Percentiles rank a stretch among this genome's conserved stretches.
Conservation (phyloP, 2,329 filamentous ascomycete species). For the Sporothrix pseudoabietina region DNA sequence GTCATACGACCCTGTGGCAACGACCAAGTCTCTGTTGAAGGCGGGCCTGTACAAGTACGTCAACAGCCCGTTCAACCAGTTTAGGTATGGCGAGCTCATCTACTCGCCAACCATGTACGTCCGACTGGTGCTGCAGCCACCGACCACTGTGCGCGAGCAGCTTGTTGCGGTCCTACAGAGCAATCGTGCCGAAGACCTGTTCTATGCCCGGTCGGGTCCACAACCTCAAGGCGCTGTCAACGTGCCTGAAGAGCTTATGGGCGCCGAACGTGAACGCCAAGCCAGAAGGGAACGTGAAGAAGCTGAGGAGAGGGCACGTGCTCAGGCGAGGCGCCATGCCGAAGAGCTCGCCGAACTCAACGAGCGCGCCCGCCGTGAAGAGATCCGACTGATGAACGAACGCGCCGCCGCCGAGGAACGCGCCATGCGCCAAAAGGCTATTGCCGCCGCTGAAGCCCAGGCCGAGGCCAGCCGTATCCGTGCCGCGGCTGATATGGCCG, state of each 20-base stretch:
- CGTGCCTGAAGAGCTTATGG: conserved; percentile 53
- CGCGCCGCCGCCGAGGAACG: conserved; percentile 53
- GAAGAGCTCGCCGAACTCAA: conserved; percentile 54
- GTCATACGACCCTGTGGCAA: conserved; percentile 55
- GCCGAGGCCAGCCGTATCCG: conserved; percentile 9
- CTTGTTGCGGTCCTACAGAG: conserved; percentile 54
- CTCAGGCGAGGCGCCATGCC: conserved; percentile 50
- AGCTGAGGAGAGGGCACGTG: conserved; percentile 54
- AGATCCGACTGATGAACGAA: conserved; percentile 49
- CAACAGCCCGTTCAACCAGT: conserved; percentile 62
- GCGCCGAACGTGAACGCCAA: conserved; percentile 54
- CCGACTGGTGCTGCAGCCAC: conserved; percentile 46
- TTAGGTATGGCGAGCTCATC: conserved; percentile 54
- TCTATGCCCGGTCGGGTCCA: conserved; percentile 55
- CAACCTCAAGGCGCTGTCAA: conserved; percentile 58
- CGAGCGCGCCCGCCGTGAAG: conserved; percentile 51
- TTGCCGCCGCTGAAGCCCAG: conserved; percentile 49
- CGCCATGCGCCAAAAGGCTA: conserved; percentile 42
- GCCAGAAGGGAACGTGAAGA: conserved; percentile 50
- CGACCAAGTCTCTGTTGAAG: conserved; percentile 61
- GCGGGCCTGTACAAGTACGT: conserved; percentile 66
- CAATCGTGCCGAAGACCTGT: conserved; percentile 57
- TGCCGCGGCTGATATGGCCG: not conserved
- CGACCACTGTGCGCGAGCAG: conserved; percentile 45
- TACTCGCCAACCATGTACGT: conserved; percentile 69